Evolutionary conservation across 2,329 filamentous ascomycete genomes (phyloP).

Genomic region (Botryotinia globosa): DNA sequence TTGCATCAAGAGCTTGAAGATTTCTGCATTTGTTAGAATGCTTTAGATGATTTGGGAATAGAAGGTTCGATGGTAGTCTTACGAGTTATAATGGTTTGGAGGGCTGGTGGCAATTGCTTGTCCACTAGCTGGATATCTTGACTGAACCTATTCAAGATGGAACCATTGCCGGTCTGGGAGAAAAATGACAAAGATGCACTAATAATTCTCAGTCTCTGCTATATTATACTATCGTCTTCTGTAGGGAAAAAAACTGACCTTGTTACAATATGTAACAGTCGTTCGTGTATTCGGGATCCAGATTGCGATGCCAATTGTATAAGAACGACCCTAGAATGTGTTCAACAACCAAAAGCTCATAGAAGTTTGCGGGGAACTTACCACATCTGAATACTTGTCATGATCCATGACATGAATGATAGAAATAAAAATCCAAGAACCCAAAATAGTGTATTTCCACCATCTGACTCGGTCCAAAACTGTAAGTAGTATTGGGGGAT

Average conservation of each 20-base stretch:
- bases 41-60: not conserved
- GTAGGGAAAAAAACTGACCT: constrained; percentile 24
- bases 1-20: constrained; percentile 42
- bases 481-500: constrained; percentile 10
- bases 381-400: constrained; percentile 12
- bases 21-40: constrained; percentile 24
- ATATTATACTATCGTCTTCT: not conserved
- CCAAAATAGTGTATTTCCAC: not conserved
- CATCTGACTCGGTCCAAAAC: not conserved
- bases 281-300: constrained; percentile 36
- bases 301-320: constrained; percentile 42
- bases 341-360: not conserved
- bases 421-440: not conserved
- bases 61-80: not conserved
- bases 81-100: constrained; percentile 41
- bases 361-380: not conserved
- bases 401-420: constrained; percentile 8
- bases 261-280: constrained; percentile 38
- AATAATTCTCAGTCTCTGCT: not conserved
- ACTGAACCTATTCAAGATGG: constrained; percentile 42
- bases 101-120: constrained; percentile 31
- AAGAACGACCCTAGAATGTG: not conserved
- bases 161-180: constrained; percentile 42
- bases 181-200: constrained; percentile 38
- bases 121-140: constrained; percentile 28